Evolutionary conservation across 2,329 filamentous ascomycete genomes (phyloP), one percentile per base, ranked within the genome.

Genomic region (Tolypocladium tundrense): DNA sequence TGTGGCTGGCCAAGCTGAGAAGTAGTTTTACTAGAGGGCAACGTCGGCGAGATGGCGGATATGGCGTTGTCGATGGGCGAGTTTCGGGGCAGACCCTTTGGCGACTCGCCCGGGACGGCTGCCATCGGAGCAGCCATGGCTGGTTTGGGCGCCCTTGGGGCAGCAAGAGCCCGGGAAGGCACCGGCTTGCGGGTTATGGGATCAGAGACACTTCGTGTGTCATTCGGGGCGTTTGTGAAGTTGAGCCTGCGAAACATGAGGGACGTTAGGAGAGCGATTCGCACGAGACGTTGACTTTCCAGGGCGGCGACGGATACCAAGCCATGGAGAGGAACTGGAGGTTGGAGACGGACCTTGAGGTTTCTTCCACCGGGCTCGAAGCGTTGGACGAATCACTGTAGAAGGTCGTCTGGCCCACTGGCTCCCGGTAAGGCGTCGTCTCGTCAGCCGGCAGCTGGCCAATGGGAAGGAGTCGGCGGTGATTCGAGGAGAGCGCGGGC

Each of bases 21-120:
- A 33, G 76, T 79, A 64, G 83, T 63, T 82, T 60, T 56, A 27
- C 51, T 42, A 6, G 79, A 54, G 8, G 79, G 77, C 58, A 83
- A 78, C 2, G 83, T 81, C 11, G 77, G 79, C 8, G 90, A 90
- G 54, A 90, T 79, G 11, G 84, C 83, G 2, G 93, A 96, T 53
- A 95, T 88, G n/a, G 90, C 88, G 13, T 92, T 97, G 71, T 97
- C 93, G 67, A 96, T 93, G 13, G 93, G 97, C 4, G 89, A 88
- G 58, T 88, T 96, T 66, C 92, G 85, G 58, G 87, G 84, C 24
- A 75, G 61, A 43, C 68, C 72, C 60, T 73, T 75, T 48, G 66
- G 66, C 57, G 70, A 66, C 59, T 76, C 75, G 62, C 69, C 70
- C 64, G 72, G 75, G 48, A 72, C 69, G 48, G 73, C 66, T 56